Conservation (phyloP, 148 eudicot species). For the Rhododendron simsii region DNA sequence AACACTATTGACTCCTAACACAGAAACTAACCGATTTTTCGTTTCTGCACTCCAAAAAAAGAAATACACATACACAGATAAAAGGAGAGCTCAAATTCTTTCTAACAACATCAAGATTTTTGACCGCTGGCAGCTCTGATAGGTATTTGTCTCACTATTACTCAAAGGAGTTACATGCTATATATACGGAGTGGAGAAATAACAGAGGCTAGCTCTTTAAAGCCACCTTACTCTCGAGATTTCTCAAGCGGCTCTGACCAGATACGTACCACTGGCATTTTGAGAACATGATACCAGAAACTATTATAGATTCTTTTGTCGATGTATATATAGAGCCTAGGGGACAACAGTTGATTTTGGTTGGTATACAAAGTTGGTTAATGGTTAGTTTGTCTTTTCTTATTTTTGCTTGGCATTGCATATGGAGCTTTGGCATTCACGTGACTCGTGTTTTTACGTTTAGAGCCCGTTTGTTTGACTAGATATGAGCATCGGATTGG, state of each 20-base stretch:
- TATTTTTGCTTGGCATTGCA: neutral
- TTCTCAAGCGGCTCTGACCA: neutral
- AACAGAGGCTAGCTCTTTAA: neutral
- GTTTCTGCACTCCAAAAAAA: neutral
- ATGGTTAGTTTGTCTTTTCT: neutral
- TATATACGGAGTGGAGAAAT: neutral
- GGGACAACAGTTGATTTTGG: constrained; percentile 1
- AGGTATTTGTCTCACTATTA: neutral
- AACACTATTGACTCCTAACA: neutral
- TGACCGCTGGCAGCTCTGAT: neutral
- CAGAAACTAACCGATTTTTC: neutral
- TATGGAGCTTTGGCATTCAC: neutral
- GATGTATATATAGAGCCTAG: neutral
- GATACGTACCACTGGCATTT: neutral
- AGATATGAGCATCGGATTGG: neutral
- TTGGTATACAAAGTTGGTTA: neutral
- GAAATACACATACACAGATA: neutral
- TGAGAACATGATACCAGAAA: neutral
- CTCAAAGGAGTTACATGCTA: neutral
- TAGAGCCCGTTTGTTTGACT: neutral
- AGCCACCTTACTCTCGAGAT: neutral
- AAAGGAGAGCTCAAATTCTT: neutral
- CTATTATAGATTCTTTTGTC: neutral
- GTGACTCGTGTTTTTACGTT: neutral
- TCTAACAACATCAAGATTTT: constrained; percentile 7